Evolutionary conservation across 129 eudicot genomes (phyloP).

Genomic region (Artemisia annua): DNA sequence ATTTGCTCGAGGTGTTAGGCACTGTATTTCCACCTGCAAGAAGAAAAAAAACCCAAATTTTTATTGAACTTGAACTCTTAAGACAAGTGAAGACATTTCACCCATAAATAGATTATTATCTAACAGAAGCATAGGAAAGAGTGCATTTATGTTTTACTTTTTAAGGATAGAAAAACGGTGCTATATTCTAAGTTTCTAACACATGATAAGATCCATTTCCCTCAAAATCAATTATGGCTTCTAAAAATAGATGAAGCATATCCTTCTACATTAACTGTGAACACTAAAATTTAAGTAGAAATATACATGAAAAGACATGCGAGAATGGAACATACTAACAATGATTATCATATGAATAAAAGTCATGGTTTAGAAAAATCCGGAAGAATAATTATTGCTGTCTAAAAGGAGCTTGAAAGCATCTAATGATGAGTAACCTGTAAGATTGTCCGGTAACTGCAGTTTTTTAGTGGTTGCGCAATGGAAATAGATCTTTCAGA

Average conservation of each 20-base stretch:
- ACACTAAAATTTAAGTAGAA: not conserved
- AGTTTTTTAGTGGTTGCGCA: conserved; percentile 56
- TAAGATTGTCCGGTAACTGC: conserved; percentile 58
- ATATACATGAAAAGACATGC: conserved; percentile 10
- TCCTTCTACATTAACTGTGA: not conserved
- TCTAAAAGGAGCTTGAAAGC: conserved; percentile 13
- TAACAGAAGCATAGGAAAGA: not conserved
- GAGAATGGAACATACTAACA: conserved; percentile 17
- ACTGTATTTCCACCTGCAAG: conserved; percentile 63
- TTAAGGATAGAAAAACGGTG: not conserved
- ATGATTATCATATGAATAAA: conserved; percentile 6
- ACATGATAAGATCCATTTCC: conserved; percentile 11
- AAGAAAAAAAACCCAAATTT: conserved; percentile 19
- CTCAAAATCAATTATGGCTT: conserved; percentile 6
- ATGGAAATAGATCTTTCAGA: conserved; percentile 46
- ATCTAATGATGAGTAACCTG: conserved; percentile 53
- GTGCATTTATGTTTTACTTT: not conserved
- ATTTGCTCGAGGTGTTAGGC: conserved; percentile 58
- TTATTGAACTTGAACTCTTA: too few species aligned
- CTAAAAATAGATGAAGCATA: conserved; percentile 1
- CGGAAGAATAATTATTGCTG: conserved; percentile 4
- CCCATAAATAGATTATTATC: not conserved
- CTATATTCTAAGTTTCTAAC: not conserved
- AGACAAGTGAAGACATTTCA: conserved; percentile 11
- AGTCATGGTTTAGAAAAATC: conserved; percentile 4